Evolutionary conservation across 441 rosid species (phyloP), one percentile per base, ranked within the genome.

Genomic region (Viola pubescens): DNA sequence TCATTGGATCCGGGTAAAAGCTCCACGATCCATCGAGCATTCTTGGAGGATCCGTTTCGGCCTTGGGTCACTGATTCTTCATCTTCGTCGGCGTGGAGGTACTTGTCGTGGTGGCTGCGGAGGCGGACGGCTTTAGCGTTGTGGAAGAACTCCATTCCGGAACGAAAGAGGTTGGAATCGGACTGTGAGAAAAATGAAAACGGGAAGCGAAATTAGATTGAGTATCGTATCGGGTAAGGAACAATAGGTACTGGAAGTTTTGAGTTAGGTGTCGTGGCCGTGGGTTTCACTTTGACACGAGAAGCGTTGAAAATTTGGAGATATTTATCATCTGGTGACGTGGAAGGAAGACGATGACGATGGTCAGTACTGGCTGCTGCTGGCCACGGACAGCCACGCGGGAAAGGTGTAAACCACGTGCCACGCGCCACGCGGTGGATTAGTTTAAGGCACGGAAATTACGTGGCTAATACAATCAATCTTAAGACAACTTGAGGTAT

Each of bases 31-130:
- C 91, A 85, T 3, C 56, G 63, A 0, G 76, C 81, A 34, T 37
- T 55, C 43, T 48, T 49, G 62, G 75, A 65, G 38, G 83, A 62
- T 7, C 86, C 84, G 7, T 72, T 58, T 34, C 64, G 75, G 59
- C 72, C 76, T 59, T 80, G 86, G 57, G 26, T 48, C 37, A 85
- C 74, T 1, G 77, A 44, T 12, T 67, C 81, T 42, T 77, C 78
- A 7, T 82, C 88, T 0, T 79, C 86, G 0, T 77, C 75, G 3
- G 86, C 83, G 7, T 55, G 37, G 3, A 82, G 82, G 73, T 77
- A 85, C 77, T 81, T 81, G 53, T 75, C 78, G 58, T 65, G 91
- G 77, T 77, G 70, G 70, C 88, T 79, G 6, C 74, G 72, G 46
- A 82, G 79, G 7, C 88, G 77, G 1, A 81, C 79, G 3, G 74